phyloP scores from a whole-genome alignment of 1,284 basidiomycete species.

The Singerocomus rubriflavus region DNA sequence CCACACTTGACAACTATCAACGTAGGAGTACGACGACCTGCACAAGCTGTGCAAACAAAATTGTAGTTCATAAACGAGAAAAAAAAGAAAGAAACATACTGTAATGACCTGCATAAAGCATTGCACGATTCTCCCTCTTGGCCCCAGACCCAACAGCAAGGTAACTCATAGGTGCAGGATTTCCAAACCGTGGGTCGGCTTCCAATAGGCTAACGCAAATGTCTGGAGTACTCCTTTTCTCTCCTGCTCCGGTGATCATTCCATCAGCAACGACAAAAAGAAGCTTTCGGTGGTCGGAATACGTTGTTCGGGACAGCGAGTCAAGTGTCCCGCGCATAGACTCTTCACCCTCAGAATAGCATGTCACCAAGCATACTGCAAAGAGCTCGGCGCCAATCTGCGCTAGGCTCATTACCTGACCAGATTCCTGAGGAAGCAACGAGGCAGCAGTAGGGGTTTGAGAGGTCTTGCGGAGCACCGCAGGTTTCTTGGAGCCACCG shows the following conservation, averaged over 20 bases:
- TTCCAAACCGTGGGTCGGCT: conserved; percentile 93
- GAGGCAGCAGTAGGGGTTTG: conserved; percentile 46
- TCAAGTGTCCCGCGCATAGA: conserved; percentile 91
- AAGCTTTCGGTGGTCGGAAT: conserved; percentile 90
- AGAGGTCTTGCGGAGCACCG: conserved; percentile 34
- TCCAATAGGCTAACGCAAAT: conserved; percentile 92
- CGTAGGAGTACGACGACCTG: conserved; percentile 91
- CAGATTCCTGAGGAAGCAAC: conserved; percentile 43
- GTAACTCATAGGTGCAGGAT: conserved; percentile 95
- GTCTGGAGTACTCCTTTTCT: conserved; percentile 93
- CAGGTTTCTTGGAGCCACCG: conserved; percentile 48
- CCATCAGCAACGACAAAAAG: conserved; percentile 96
- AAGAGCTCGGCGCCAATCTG: conserved; percentile 94
- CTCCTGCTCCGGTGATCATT: conserved; percentile 97
- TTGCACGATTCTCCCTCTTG: conserved; percentile 91
- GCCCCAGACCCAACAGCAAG: conserved; percentile 85
- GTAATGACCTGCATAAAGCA: conserved; percentile 99
- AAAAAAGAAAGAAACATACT: conserved; percentile 56
- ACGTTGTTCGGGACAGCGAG: conserved; percentile 86
- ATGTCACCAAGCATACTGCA: conserved; percentile 93
- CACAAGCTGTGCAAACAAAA: conserved; percentile 48
- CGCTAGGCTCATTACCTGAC: conserved; percentile 75
- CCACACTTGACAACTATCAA: conserved; percentile 97
- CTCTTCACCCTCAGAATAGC: conserved; percentile 96
- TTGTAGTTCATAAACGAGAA: neutral